Percentiles rank a stretch among this genome's conserved stretches.
These are phyloP conservation scores for Fusarium sp. DNA, from an alignment of 2,329 filamentous ascomycete species.

Conservation along the genomic window DNA sequence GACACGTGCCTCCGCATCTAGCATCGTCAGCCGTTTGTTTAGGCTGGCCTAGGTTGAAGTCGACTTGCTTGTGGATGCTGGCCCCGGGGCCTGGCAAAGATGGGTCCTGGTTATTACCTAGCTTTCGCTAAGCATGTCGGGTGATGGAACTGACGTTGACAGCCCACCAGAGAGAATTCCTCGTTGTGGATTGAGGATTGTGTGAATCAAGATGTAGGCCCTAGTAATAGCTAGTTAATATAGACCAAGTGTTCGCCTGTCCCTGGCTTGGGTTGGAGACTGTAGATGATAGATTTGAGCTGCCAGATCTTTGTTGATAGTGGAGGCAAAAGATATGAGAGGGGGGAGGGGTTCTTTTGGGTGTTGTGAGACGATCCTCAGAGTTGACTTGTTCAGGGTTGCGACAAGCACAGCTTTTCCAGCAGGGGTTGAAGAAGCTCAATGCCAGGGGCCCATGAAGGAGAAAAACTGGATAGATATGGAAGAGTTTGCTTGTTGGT, in stretches of 20 bases:
- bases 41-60: conserved; percentile 24
- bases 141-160: conserved; percentile 39
- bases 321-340: conserved; percentile 28
- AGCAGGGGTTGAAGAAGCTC: conserved; percentile 20
- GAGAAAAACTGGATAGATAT: not conserved
- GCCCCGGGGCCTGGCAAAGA: conserved; percentile 27
- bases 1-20: conserved; percentile 30
- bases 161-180: conserved; percentile 30
- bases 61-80: conserved; percentile 31
- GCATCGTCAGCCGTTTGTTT: conserved; percentile 15
- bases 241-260: not conserved
- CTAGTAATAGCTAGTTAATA: not conserved
- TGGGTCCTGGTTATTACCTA: conserved; percentile 32
- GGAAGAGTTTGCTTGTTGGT: conserved; percentile 13
- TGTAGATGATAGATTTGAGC: conserved; percentile 41
- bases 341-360: conserved; percentile 18
- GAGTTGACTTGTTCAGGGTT: conserved; percentile 32
- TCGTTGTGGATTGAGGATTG: conserved; percentile 7
- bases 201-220: conserved; percentile 1
- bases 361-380: conserved; percentile 22
- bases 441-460: conserved; percentile 1
- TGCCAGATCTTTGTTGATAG: conserved; percentile 31
- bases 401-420: conserved; percentile 16
- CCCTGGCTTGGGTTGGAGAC: conserved; percentile 27
- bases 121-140: conserved; percentile 41